Evolutionary conservation across 2,329 filamentous ascomycete species (phyloP).

Genomic region (Colletotrichum somersetense): DNA sequence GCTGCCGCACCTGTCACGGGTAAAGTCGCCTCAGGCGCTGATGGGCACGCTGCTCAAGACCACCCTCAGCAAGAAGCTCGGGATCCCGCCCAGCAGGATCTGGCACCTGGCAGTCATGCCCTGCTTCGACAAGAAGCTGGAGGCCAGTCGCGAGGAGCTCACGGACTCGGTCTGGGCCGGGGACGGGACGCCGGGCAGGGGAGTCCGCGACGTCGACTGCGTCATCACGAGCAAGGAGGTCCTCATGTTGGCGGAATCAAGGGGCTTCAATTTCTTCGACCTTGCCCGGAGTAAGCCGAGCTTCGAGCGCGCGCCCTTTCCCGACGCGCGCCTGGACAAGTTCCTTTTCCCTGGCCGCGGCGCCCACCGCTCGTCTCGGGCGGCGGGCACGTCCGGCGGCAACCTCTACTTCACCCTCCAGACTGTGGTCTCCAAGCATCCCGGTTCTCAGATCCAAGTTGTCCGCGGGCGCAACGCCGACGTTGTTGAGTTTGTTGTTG

Average conservation of each 20-base stretch:
- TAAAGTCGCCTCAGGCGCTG: constrained; percentile 95
- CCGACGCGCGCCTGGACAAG: constrained; percentile 75
- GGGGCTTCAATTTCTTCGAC: constrained; percentile 80
- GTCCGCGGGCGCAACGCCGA: constrained; percentile 88
- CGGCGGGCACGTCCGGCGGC: constrained; percentile 86
- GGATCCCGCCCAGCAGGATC: constrained; percentile 81
- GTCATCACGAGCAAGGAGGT: constrained; percentile 98
- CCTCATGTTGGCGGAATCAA: constrained; percentile 86
- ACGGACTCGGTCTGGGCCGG: constrained; percentile 82
- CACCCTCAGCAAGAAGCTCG: constrained; percentile 78
- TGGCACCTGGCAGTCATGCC: constrained; percentile 98
- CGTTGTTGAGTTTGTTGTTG: constrained; percentile 85
- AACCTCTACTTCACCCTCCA: constrained; percentile 88
- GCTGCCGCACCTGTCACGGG: constrained; percentile 86
- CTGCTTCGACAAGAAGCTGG: constrained; percentile 98
- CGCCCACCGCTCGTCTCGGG: constrained; percentile 59
- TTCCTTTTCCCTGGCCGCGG: constrained; percentile 78
- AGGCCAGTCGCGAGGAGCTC: constrained; percentile 92
- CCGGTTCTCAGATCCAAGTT: constrained; percentile 78
- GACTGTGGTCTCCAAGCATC: constrained; percentile 76
- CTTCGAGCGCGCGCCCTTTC: constrained; percentile 70
- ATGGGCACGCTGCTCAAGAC: constrained; percentile 93
- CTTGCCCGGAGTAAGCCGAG: constrained; percentile 71
- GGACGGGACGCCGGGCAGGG: constrained; percentile 61
- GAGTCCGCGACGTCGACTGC: constrained; percentile 92